Base-by-base conservation (phyloP, 768 basidiomycete species). In the Kwoniella botswanensis region DNA sequence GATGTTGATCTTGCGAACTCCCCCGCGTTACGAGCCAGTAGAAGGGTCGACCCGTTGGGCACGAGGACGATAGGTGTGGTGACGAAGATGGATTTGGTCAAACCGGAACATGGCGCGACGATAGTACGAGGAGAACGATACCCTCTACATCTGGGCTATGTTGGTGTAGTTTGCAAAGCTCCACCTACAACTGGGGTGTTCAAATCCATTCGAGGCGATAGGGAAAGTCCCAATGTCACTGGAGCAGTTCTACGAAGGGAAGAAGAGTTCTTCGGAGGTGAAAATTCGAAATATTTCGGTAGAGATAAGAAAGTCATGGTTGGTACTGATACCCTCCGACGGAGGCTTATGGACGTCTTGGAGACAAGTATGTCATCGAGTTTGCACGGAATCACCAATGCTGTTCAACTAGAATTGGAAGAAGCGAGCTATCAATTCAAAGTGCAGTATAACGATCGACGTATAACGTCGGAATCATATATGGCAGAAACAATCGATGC, bases 361-460 rank as follows among this genome's bases (percentile, higher is more conserved):
- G 97, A 99, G 82, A 93, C 93, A 13, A 94, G 93, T 44, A 99
- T 99, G 97, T 92, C 94, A 0, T 92, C 92, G 1, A 94, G 94
- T 46, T 87, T 99, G 4, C 94, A 98, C 78, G 90, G 93, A 1
- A 98, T 99, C 82, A 93, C 93, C 69, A 98, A 98, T 84, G 94
- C 94, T 2, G 97, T 98, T 11, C 94, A 97, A 78, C 89, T 98
- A 50, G 97, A 99, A 82, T 87, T 99, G 10, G 97, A 99, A 84
- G 97, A 98, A 79, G 90, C 97, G 2, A 91, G 90, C 13, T 99
- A 99, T 83, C 97, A 98, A 83, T 99, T 99, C 89, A 99, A 99
- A 85, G 97, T 99, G 2, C 84, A 84, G 71, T 84, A 84, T 70
- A 99, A 99, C 80, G 97, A 99, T 84, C 90, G 93, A 24, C 88